Conservation (phyloP, 257 asterid genomes). For the Solanum chmielewskii region DNA sequence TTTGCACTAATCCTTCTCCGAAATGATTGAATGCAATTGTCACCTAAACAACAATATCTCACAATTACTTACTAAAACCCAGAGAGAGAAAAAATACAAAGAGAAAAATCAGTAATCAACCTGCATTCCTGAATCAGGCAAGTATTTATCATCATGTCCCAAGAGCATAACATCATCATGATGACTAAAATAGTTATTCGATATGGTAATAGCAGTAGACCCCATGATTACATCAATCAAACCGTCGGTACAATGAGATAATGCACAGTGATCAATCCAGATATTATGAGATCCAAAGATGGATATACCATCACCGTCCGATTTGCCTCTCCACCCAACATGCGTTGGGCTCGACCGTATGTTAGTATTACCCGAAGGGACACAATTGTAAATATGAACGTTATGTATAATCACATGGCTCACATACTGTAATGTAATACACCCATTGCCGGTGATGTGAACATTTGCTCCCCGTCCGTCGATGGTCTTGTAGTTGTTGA, state of each 20-base stretch:
- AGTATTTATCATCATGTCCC: constrained; percentile 2
- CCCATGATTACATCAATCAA: constrained; percentile 10
- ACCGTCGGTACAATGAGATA: constrained; percentile 12
- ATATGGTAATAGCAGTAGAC: constrained; percentile 12
- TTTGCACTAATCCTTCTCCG: constrained; percentile 5
- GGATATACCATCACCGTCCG: constrained; percentile 17
- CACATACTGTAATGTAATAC: constrained; percentile 8
- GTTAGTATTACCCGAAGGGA: constrained; percentile 5
- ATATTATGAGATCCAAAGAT: constrained; percentile 2
- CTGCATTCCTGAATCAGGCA: constrained; percentile 10
- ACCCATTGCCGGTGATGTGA: constrained; percentile 6
- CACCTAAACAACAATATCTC: not conserved
- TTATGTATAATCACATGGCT: constrained; percentile 12
- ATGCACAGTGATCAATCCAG: constrained; percentile 12
- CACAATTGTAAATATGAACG: constrained; percentile 10
- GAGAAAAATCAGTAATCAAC: not conserved
- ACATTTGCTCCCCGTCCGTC: constrained; percentile 15
- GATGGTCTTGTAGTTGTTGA: constrained; percentile 6
- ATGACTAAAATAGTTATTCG: constrained; percentile 7
- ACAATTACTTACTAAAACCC: not conserved
- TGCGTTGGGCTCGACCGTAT: constrained; percentile 8
- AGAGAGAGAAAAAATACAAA: not conserved
- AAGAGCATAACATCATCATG: constrained; percentile 16
- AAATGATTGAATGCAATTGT: constrained; percentile 11
- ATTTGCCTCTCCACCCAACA: constrained; percentile 6